phyloP scores from a whole-genome alignment of 2,329 filamentous ascomycete species.

The Talaromyces atroroseus region DNA sequence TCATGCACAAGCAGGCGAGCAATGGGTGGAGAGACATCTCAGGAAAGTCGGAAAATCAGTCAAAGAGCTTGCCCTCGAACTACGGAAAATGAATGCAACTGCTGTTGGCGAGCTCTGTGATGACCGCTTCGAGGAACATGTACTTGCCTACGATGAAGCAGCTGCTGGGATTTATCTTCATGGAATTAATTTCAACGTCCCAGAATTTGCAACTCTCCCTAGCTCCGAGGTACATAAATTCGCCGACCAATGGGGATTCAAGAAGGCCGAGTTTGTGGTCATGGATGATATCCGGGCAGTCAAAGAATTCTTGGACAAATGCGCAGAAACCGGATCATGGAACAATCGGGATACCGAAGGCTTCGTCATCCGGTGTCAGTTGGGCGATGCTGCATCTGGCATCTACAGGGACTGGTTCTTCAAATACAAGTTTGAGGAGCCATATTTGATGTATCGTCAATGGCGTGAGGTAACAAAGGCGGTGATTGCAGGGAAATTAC shows the following conservation, averaged over 20 bases:
- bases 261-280: constrained; percentile 73
- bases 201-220: constrained; percentile 82
- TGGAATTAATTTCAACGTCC: constrained; percentile 92
- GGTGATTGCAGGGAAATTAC: constrained; percentile 68
- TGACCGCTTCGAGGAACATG: constrained; percentile 93
- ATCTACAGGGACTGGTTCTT: constrained; percentile 95
- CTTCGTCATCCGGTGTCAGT: constrained; percentile 89
- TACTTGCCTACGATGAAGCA: constrained; percentile 78
- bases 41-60: constrained; percentile 70
- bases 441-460: constrained; percentile 96
- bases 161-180: constrained; percentile 89
- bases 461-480: constrained; percentile 97
- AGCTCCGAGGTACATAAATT: constrained; percentile 80
- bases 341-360: constrained; percentile 91
- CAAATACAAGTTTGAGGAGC: constrained; percentile 99
- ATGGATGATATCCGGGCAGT: constrained; percentile 70
- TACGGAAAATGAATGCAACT: constrained; percentile 79
- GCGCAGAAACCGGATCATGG: constrained; percentile 83
- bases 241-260: constrained; percentile 88
- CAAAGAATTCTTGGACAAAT: constrained; percentile 72
- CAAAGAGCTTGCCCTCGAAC: constrained; percentile 67
- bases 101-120: constrained; percentile 95
- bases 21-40: constrained; percentile 75
- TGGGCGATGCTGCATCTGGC: constrained; percentile 42
- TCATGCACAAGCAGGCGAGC: constrained; percentile 79